Base-by-base conservation (phyloP, 257 asterid genomes). In the Nemophila menziesii region DNA sequence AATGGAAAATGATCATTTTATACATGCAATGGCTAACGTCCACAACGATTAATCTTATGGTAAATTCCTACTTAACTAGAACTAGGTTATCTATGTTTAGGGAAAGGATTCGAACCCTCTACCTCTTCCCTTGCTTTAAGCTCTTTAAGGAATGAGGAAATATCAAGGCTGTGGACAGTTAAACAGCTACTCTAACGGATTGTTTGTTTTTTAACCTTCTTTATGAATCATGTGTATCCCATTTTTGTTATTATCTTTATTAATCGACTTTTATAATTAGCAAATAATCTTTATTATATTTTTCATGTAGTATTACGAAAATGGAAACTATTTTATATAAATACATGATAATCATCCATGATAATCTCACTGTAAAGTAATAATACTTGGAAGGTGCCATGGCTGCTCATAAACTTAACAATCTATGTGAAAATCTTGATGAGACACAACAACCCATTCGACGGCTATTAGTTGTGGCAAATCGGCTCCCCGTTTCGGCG, bases 401-500 rank as follows among this genome's bases (percentile, higher is more conserved):
- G 51, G 82, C 80, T 39, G 78, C 68, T 16, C 82, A 42, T 48
- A 69, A 72, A 16, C 61, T 39, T 42, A 59, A 22, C 33, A 92
- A 74, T 49, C 92, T 66, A 36, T 59, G 78, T 74, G 93, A 78
- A 55, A 62, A 71, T 66, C 63, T 58, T 43, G 83, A 78, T 39
- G 81, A 61, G 33, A 76, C 67, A 70, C n/a, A n/a, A n/a, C 73
- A 66, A 69, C 72, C 82, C n/a, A 33, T 33, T 27, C 98, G 84
- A 69, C 62, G 98, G 44, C 68, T 89, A 49, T 69, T 89, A 39
- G 98, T 89, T 43, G 96, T 89, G 70, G 98, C 98, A 46, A 89
- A 89, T 44, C 72, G 98, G 47, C 83, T 89, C 22, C 98, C 98
- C 5, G 98, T 89, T 23, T 89, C 98, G 41, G 98, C 98, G 5